Conservation (phyloP, 768 basidiomycete species). For the Mycena capillaripes region DNA sequence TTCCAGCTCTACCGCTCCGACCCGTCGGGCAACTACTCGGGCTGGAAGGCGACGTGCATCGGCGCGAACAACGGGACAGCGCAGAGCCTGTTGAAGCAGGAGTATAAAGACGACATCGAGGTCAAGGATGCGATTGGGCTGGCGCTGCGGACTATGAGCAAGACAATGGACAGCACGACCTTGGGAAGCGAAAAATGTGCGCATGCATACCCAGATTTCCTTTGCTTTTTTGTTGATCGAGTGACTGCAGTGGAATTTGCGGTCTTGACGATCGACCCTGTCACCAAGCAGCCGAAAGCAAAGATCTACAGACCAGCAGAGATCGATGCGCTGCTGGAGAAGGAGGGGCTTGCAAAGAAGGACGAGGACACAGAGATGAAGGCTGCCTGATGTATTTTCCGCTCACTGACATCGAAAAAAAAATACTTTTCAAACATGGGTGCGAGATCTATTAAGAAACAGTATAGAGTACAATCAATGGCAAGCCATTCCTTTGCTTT, state of each 20-base stretch:
- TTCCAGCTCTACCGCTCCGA: conserved; percentile 99
- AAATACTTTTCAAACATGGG: conserved; percentile 24
- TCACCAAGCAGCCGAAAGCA: conserved; percentile 83
- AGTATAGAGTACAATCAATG: conserved; percentile 62
- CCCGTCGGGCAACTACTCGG: conserved; percentile 97
- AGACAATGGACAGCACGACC: conserved; percentile 99
- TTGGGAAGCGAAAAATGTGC: conserved; percentile 95
- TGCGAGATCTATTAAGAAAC: conserved; percentile 4
- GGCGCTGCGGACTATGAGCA: conserved; percentile 96
- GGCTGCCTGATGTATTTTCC: conserved; percentile 52
- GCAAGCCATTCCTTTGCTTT: conserved; percentile 83
- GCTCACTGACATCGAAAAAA: conserved; percentile 18
- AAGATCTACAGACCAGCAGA: conserved; percentile 94
- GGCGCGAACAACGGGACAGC: conserved; percentile 99
- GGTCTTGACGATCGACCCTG: conserved; percentile 87
- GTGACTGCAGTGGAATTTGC: conserved; percentile 89
- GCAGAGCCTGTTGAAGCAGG: conserved; percentile 95
- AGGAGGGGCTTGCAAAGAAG: conserved; percentile 90
- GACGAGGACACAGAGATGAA: conserved; percentile 88
- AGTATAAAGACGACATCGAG: conserved; percentile 95
- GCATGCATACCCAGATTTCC: conserved; percentile 45
- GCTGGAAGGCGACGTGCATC: conserved; percentile 98
- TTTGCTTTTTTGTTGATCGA: conserved; percentile 10
- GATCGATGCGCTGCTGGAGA: conserved; percentile 84
- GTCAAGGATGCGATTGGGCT: conserved; percentile 95